These are phyloP conservation scores for Talaromyces sp. DNA, from an alignment of 2,329 filamentous ascomycete species.

Conservation along the genomic window DNA sequence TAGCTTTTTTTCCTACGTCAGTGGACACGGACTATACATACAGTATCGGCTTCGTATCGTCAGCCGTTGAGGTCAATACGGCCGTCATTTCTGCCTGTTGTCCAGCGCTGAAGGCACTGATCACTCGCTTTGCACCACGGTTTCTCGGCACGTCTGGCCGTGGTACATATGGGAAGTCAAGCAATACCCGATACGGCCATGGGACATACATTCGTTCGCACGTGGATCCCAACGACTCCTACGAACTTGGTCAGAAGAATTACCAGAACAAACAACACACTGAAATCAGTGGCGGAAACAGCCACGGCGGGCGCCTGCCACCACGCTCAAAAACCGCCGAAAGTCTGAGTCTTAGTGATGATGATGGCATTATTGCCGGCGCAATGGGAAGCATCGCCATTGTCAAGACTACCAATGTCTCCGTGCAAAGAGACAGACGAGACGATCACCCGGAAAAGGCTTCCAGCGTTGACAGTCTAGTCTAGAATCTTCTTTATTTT, in stretches of 20 bases:
- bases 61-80: slow-evolving; percentile 30
- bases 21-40: slow-evolving; percentile 24
- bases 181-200: slow-evolving; percentile 2
- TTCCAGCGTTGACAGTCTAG: slow-evolving; percentile 3
- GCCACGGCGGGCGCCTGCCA: neutral
- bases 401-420: slow-evolving; percentile 8
- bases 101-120: slow-evolving; percentile 27
- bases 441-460: neutral
- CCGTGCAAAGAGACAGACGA: neutral
- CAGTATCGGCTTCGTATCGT: slow-evolving; percentile 28
- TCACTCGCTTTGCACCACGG: neutral
- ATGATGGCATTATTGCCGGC: slow-evolving; percentile 1
- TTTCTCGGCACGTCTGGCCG: slow-evolving; percentile 16
- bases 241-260: slow-evolving; percentile 5
- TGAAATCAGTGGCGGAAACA: neutral
- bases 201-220: neutral
- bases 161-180: slow-evolving; percentile 9
- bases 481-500: neutral
- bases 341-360: slow-evolving; percentile 6
- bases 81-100: slow-evolving; percentile 31
- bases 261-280: neutral
- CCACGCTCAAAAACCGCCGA: slow-evolving; percentile 5
- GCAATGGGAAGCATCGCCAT: slow-evolving; percentile 7
- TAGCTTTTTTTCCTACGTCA: slow-evolving; percentile 20
- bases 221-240: slow-evolving; percentile 3